Base-by-base conservation (phyloP, 2,329 filamentous ascomycete species). In the Scortechinia acanthostroma region DNA sequence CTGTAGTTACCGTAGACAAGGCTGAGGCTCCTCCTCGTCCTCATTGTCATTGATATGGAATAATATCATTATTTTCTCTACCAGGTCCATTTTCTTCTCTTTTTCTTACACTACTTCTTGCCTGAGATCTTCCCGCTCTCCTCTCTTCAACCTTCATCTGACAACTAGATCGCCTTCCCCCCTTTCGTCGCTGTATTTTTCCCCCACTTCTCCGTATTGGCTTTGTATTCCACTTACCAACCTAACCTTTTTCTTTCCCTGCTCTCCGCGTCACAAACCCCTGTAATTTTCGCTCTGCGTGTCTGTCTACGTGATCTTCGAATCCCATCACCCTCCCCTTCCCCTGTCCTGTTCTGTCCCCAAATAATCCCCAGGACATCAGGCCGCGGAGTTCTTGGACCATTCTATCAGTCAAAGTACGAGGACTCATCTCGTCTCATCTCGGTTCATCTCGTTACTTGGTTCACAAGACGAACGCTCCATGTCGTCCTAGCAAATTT, bases 381-480 rank as follows among this genome's bases (percentile, higher is more conserved):
- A n/a, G n/a, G n/a, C n/a, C n/a, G n/a, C n/a, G n/a, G n/a, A n/a
- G n/a, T n/a, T n/a, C n/a, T n/a, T n/a, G n/a, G n/a, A n/a, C n/a
- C n/a, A n/a, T n/a, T n/a, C n/a, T n/a, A n/a, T n/a, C n/a, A n/a
- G n/a, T n/a, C n/a, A n/a, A n/a, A n/a, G n/a, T n/a, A n/a, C n/a
- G n/a, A n/a, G n/a, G n/a, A n/a, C n/a, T n/a, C n/a, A n/a, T 30
- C 25, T 30, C 25, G 25, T 30, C 25, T 30, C 25, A 30, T n/a
- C n/a, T n/a, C n/a, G n/a, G n/a, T n/a, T n/a, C n/a, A n/a, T n/a
- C 25, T 30, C 25, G 25, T 30, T 30, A 30, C 25, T 30, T 10
- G 10, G 10, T 30, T n/a, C 25, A 30, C n/a, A n/a, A n/a, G n/a
- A n/a, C n/a, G n/a, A n/a, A n/a, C n/a, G n/a, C 25, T n/a, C 25